Conservation (phyloP, 805 yeast genomes). For the Saturnispora galanensis region DNA sequence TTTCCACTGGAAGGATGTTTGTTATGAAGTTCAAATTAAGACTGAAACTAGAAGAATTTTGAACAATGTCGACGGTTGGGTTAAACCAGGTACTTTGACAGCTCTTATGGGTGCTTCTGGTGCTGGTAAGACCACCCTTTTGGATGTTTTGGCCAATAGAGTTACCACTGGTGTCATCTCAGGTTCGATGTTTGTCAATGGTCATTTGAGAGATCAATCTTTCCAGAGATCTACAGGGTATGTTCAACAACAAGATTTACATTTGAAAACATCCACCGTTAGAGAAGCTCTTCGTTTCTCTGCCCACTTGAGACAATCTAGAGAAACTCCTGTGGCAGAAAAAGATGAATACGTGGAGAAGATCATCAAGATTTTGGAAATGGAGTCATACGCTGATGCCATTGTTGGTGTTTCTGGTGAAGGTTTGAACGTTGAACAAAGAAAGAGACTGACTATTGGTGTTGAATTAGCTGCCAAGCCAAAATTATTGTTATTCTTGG, state of each 20-base stretch:
- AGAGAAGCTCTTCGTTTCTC: slow-evolving; percentile 45
- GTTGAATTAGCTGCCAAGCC: slow-evolving; percentile 50
- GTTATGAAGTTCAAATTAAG: slow-evolving; percentile 59
- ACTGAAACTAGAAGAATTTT: slow-evolving; percentile 50
- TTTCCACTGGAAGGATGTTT: slow-evolving; percentile 71
- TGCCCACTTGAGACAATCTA: slow-evolving; percentile 39
- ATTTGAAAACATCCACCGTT: slow-evolving; percentile 41
- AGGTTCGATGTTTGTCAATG: slow-evolving; percentile 51
- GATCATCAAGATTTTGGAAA: slow-evolving; percentile 39
- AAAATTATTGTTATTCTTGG: slow-evolving; percentile 41
- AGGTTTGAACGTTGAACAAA: slow-evolving; percentile 47
- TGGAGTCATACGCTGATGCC: slow-evolving; percentile 49
- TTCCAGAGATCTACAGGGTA: slow-evolving; percentile 49
- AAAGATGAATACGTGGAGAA: slow-evolving; percentile 44
- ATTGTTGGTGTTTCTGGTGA: slow-evolving; percentile 39
- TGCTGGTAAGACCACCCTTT: slow-evolving; percentile 50
- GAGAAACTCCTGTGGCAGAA: slow-evolving; percentile 31
- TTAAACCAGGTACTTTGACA: slow-evolving; percentile 72
- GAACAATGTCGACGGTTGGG: slow-evolving; percentile 69
- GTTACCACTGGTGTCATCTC: slow-evolving; percentile 46
- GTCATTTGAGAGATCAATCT: slow-evolving; percentile 36
- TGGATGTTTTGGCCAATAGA: slow-evolving; percentile 45
- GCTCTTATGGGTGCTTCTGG: slow-evolving; percentile 65
- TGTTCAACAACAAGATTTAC: slow-evolving; percentile 53
- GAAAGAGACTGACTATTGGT: slow-evolving; percentile 46